A percentile compares a stretch with the other conserved stretches of the same genome.
Conservation (phyloP, 352 stramenopile genomes). For the Pythium dissotocum region DNA sequence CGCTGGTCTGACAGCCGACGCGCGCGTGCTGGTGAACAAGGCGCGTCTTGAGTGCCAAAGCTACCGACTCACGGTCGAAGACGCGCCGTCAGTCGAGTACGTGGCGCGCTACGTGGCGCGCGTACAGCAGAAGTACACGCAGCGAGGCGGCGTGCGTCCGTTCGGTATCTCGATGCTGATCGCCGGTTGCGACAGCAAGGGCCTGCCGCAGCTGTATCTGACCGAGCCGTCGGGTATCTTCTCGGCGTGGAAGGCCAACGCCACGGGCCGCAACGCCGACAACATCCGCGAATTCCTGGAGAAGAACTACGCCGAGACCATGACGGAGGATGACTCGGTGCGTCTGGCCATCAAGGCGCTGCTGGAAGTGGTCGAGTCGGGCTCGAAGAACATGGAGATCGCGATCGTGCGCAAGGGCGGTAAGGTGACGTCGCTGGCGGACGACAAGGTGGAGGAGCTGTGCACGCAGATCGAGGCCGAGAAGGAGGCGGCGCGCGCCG, state of each 20-base stretch:
- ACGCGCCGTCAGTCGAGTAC: slow-evolving; percentile 96
- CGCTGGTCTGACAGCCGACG: slow-evolving; percentile 97
- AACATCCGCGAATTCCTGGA: slow-evolving; percentile 99
- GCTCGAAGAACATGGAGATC: slow-evolving; percentile 99
- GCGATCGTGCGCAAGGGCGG: slow-evolving; percentile 88
- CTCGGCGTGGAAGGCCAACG: slow-evolving; percentile 98
- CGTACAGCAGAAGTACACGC: slow-evolving; percentile 98
- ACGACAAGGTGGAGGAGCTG: slow-evolving; percentile 80
- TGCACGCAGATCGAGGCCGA: slow-evolving; percentile 83
- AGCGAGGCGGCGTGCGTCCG: slow-evolving; percentile 96
- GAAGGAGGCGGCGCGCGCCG: slow-evolving; percentile 76
- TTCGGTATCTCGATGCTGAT: slow-evolving; percentile 99
- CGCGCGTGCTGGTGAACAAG: slow-evolving; percentile 97
- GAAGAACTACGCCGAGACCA: slow-evolving; percentile 95
- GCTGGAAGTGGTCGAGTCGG: slow-evolving; percentile 98
- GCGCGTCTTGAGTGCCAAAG: slow-evolving; percentile 97
- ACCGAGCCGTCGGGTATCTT: slow-evolving; percentile 98
- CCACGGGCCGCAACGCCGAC: slow-evolving; percentile 97
- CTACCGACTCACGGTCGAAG: slow-evolving; percentile 96
- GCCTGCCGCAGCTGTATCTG: slow-evolving; percentile 96
- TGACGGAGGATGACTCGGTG: slow-evolving; percentile 91
- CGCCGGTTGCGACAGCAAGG: slow-evolving; percentile 92
- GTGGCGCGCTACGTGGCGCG: slow-evolving; percentile 96
- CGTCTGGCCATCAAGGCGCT: slow-evolving; percentile 95
- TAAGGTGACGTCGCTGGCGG: slow-evolving; percentile 65